A percentile compares a stretch with the other conserved stretches of the same genome.
These are phyloP conservation scores for Ceratorhiza oryzae-sativae DNA, from an alignment of 1,284 basidiomycete genomes.

Conservation along the genomic window DNA sequence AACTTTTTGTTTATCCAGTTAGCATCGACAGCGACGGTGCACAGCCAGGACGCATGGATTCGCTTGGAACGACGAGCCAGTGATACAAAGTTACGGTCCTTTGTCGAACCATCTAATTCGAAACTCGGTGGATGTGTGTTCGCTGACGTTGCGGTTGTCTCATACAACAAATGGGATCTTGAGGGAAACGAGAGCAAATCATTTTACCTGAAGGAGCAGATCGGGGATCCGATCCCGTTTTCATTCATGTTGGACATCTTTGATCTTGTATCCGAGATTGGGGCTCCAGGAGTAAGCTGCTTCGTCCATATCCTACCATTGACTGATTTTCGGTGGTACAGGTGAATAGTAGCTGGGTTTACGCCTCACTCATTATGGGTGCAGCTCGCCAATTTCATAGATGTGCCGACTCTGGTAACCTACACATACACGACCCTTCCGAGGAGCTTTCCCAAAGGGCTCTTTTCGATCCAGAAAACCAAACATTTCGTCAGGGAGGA, in stretches of 20 bases:
- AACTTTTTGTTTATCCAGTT: too few relatives aligned
- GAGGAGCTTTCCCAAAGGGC: too few relatives aligned
- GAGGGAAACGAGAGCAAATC: too few relatives aligned
- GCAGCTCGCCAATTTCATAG: slow-evolving; percentile 8
- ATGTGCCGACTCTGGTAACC: slow-evolving; percentile 6
- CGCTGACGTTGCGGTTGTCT: too few relatives aligned
- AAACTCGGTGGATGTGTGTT: too few relatives aligned
- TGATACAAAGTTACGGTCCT: background rate
- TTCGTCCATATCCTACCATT: background rate
- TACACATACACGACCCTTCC: too few relatives aligned
- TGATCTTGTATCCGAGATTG: slow-evolving; percentile 3
- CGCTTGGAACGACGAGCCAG: background rate
- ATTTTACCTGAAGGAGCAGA: background rate
- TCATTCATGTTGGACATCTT: slow-evolving; percentile 24
- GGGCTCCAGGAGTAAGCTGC: background rate
- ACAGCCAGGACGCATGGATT: too few relatives aligned
- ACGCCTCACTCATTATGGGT: slow-evolving; percentile 9
- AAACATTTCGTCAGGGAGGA: too few relatives aligned
- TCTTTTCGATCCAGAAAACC: too few relatives aligned
- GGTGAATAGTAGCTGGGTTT: background rate
- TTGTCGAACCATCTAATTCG: too few relatives aligned
- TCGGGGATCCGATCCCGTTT: background rate
- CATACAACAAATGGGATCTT: too few relatives aligned
- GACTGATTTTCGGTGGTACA: background rate
- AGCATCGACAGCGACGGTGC: too few relatives aligned